Base-by-base conservation (phyloP, 2,329 filamentous ascomycete genomes). In the Fusarium humuli region DNA sequence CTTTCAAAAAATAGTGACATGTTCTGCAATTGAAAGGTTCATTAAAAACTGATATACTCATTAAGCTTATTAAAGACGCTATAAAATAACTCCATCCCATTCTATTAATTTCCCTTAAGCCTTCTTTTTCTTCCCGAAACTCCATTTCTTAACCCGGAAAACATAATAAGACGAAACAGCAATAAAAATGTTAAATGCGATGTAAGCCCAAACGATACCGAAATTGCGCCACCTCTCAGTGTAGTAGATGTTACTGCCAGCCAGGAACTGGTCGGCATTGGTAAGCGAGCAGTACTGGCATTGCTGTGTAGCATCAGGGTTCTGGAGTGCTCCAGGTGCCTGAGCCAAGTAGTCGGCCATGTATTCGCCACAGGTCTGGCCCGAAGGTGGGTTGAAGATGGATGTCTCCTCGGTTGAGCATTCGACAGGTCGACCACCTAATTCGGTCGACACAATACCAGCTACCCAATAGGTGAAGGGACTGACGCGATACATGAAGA, bases 401-500 rank as follows among this genome's bases (percentile, higher is more conserved):
- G 89, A 87, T 0, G 85, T 84, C 77, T 94, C 92, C 3, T 79
- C 75, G 0, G 77, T 57, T 0, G 83, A 81, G 73, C 88, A 91
- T 0, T 74, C 64, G 18, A 90, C 29, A 0, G 32, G 18, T 20
- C 65, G 52, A 12, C 65, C 59, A 18, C 34, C 48, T 2, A 68
- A 37, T 81, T 60, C 54, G 0, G 64, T 66, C 1, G 61, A 29
- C 4, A 61, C 61, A 23, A 92, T 88, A 14, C 87, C 89, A 5
- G 85, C 84, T 57, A 92, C 87, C 82, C 83, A 86, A 78, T 91
- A 91, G 0, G 88, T 90, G 67, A 91, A 87, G 0, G 88, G 89
- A 1, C 85, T 87, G 14, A 87, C 81, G n/a, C 87, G 85, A 78
- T 91, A 91, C 90, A 92, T 92, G 79, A 91, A 92, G 61, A 87